phyloP scores from a whole-genome alignment of 2,329 filamentous ascomycete genomes.

The Aciculosporium take region DNA sequence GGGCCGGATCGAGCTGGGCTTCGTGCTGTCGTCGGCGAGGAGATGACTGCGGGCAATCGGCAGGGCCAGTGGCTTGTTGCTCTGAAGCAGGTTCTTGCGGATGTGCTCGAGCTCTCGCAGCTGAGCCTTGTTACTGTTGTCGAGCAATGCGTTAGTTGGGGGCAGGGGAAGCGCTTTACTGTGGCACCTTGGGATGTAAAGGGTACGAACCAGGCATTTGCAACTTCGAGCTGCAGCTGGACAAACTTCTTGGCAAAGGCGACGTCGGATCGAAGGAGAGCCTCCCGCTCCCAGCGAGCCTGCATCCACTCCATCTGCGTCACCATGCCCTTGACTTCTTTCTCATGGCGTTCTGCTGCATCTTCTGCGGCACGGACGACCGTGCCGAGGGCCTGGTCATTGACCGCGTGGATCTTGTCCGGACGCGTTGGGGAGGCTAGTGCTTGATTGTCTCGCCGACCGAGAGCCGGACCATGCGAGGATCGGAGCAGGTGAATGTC shows the following conservation, averaged over 20 bases:
- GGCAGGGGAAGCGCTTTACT: too few relatives aligned
- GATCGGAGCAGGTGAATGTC: slow-evolving; percentile 34
- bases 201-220: slow-evolving; percentile 70
- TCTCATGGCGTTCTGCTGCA: slow-evolving; percentile 54
- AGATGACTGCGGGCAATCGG: slow-evolving; percentile 12
- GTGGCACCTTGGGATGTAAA: too few relatives aligned
- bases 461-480: slow-evolving; percentile 16
- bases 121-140: slow-evolving; percentile 73
- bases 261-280: slow-evolving; percentile 63
- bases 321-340: slow-evolving; percentile 66
- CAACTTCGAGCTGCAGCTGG: slow-evolving; percentile 63
- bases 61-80: slow-evolving; percentile 21
- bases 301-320: slow-evolving; percentile 89
- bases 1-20: slow-evolving; percentile 24
- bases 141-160: slow-evolving; percentile 1
- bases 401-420: slow-evolving; percentile 15
- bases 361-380: slow-evolving; percentile 42
- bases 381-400: slow-evolving; percentile 40
- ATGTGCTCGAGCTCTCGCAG: slow-evolving; percentile 75
- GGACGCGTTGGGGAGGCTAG: slow-evolving; percentile 14
- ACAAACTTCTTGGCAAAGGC: slow-evolving; percentile 81
- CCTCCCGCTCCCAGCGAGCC: slow-evolving; percentile 66
- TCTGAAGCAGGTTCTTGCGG: slow-evolving; percentile 32
- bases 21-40: slow-evolving; percentile 7
- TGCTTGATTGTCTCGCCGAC: slow-evolving; percentile 9